These are phyloP conservation scores for Rhinocladiella mackenziei DNA, from an alignment of 2,329 filamentous ascomycete species.

Conservation along the genomic window DNA sequence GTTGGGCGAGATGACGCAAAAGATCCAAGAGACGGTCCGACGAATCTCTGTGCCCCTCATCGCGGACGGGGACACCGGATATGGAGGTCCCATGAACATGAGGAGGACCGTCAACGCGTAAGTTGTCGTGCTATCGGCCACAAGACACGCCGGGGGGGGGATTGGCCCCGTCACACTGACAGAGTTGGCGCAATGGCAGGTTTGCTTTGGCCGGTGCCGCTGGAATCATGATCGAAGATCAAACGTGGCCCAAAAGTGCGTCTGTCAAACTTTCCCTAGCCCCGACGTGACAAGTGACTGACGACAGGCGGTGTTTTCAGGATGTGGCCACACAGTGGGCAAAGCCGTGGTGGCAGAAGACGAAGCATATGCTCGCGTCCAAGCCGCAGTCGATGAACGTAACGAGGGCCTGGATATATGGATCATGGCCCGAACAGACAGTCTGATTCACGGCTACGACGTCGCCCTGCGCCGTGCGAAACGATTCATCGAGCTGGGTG, in stretches of 20 bases:
- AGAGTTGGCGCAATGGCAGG: background rate
- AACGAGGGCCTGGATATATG: constrained; percentile 47
- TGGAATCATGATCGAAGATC: constrained; percentile 46
- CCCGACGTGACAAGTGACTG: too few species aligned
- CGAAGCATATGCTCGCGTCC: constrained; percentile 46
- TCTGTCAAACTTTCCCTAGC: too few species aligned
- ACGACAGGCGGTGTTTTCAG: too few species aligned
- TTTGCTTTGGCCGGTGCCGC: constrained; percentile 39
- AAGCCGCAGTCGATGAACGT: constrained; percentile 46
- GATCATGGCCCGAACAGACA: constrained; percentile 46
- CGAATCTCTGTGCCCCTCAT: constrained; percentile 42
- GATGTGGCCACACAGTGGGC: constrained; percentile 47
- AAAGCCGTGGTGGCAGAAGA: constrained; percentile 45
- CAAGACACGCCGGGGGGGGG: too few species aligned
- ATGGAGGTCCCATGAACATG: constrained; percentile 48
- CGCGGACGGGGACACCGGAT: constrained; percentile 48
- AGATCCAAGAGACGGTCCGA: constrained; percentile 43
- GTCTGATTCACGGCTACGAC: constrained; percentile 42
- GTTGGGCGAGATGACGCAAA: constrained; percentile 45
- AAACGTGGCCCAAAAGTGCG: constrained; percentile 49
- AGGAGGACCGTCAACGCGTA: constrained; percentile 45
- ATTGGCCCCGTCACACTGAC: too few species aligned
- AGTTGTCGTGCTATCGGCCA: constrained; percentile 2
- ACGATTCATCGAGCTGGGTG: constrained; percentile 45
- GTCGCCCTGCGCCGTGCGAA: constrained; percentile 43